Percentiles rank a stretch among this genome's conserved stretches.
These are phyloP conservation scores for Botrytis fragariae DNA, from an alignment of 2,329 filamentous ascomycete genomes.

Conservation along the genomic window DNA sequence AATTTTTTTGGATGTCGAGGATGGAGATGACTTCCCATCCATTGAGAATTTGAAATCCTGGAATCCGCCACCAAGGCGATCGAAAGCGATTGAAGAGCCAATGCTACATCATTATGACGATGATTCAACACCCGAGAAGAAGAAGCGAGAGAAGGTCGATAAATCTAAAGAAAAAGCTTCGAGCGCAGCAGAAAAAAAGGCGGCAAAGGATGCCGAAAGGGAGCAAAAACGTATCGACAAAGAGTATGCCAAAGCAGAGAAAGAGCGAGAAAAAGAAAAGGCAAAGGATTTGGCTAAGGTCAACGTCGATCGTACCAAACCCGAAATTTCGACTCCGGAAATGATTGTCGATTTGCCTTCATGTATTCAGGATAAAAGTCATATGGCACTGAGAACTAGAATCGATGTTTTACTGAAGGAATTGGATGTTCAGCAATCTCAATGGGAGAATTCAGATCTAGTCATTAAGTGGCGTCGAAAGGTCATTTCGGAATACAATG, in stretches of 20 bases:
- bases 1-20: not conserved
- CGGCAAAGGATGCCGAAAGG: constrained; percentile 29
- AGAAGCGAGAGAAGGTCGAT: not conserved
- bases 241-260: constrained; percentile 59
- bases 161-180: constrained; percentile 24
- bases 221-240: constrained; percentile 51
- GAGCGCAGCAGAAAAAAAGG: constrained; percentile 27
- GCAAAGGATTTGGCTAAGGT: constrained; percentile 67
- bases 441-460: constrained; percentile 47
- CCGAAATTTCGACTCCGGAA: constrained; percentile 69
- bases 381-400: constrained; percentile 44
- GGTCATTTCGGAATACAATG: constrained; percentile 48
- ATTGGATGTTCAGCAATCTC: constrained; percentile 48
- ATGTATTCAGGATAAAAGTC: constrained; percentile 45
- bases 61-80: not conserved
- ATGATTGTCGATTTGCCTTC: constrained; percentile 73
- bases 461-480: constrained; percentile 55
- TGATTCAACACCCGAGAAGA: not conserved
- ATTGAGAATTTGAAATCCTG: constrained; percentile 6
- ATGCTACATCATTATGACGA: not conserved
- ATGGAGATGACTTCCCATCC: constrained; percentile 20
- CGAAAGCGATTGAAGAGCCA: not conserved
- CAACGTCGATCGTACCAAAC: constrained; percentile 71
- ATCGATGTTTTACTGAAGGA: constrained; percentile 51
- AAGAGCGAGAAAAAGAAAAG: constrained; percentile 59